Base-by-base conservation (phyloP, 225 moss, liverwort and hornwort genomes). In the Antitrichia curtipendula region DNA sequence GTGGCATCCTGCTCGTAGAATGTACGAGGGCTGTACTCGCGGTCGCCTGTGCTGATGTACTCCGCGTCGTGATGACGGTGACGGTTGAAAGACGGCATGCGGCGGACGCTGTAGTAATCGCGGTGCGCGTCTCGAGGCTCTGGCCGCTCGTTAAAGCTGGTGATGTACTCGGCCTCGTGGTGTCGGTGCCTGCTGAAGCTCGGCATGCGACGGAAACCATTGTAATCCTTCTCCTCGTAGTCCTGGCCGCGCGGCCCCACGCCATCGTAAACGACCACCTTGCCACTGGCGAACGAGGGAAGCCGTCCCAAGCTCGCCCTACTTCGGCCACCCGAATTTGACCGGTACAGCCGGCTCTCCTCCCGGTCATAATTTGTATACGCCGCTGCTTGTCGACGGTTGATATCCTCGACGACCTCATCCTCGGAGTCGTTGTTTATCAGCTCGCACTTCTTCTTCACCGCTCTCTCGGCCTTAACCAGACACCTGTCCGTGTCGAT, bases 101-200 rank as follows among this genome's bases (percentile, higher is more conserved):
- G 93, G 24, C 91, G 89, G 16, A 81, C 88, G 53, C 11, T 80
- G 81, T 88, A 88, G 71, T 50, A 86, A 45, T 91, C 94, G 12
- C 94, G 88, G 23, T 87, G 86, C 31, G 49, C 27, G 45, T 91
- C 88, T 17, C 68, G 45, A n/a, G 27, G 20, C 80, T 75, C 50
- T 6, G 87, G 82, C 17, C 87, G 88, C 49, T 90, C 59, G 74
- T 81, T 86, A 52, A 85, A 87, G 80, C 84, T 82, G 56, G 93
- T 87, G 87, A 93, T 88, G 70, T 85, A 93, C 80, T 94, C 94
- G 7, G 94, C 94, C 28, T 94, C 94, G 68, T 94, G 92, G 77
- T 90, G 54, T 10, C 90, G 89, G 43, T 93, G 90, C 65, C 84
- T 76, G 82, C 83, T 90, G 65, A 92, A 91, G 14, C 90, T 90